These are phyloP conservation scores for Anaeromyces robustus DNA, from an alignment of 192 early-diverging fungal species.

Conservation along the genomic window DNA sequence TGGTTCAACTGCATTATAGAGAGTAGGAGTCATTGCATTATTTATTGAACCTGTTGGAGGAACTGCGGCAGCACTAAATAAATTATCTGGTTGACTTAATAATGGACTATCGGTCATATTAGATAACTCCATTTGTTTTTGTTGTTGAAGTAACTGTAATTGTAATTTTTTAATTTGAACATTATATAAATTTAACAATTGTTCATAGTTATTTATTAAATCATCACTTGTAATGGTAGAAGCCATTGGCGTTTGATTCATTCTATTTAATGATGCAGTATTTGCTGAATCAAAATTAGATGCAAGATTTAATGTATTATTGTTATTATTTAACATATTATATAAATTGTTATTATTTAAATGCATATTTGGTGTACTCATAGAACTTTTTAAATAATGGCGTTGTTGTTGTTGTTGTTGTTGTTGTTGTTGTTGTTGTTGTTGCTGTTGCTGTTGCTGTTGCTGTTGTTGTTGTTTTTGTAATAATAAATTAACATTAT, in stretches of 20 bases:
- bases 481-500: neutral
- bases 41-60: too few relatives aligned
- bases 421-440: neutral
- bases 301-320: neutral
- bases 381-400: neutral
- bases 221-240: neutral
- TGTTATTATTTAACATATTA: neutral
- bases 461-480: neutral
- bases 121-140: neutral
- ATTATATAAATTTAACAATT: neutral
- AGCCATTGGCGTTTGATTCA: neutral
- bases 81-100: neutral
- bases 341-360: neutral
- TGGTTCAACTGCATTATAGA: neutral
- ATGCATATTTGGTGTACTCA: neutral
- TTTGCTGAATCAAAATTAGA: neutral
- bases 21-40: neutral
- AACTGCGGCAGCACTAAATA: neutral
- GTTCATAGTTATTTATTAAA: neutral
- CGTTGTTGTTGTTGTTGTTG: too few relatives aligned
- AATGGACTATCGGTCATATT: neutral
- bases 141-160: neutral
- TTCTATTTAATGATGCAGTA: neutral
- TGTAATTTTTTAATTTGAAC: neutral
- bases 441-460: neutral